These are phyloP conservation scores for Pezicula neosporulosa DNA, from an alignment of 2,329 filamentous ascomycete genomes.

Conservation along the genomic window DNA sequence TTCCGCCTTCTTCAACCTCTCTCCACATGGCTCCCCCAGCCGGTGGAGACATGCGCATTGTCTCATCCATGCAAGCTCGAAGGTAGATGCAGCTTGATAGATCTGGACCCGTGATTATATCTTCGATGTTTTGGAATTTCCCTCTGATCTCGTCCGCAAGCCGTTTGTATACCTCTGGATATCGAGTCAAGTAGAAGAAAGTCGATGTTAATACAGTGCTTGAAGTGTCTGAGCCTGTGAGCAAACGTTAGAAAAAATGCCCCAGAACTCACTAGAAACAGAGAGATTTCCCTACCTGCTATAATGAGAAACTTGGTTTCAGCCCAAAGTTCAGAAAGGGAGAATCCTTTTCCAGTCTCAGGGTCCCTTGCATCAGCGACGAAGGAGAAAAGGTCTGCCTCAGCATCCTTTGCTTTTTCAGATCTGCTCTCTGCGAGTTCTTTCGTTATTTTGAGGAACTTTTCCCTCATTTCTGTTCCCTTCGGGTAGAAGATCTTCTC, in stretches of 20 bases:
- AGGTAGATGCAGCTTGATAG: slow-evolving; percentile 33
- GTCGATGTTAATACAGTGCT: slow-evolving; percentile 29
- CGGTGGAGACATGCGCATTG: slow-evolving; percentile 20
- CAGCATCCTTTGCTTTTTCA: neutral
- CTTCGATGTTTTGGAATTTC: slow-evolving; percentile 17
- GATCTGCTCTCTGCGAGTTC: neutral
- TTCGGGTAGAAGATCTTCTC: too few relatives aligned
- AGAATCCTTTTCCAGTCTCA: neutral
- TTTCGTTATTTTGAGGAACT: neutral
- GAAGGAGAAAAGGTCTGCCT: slow-evolving; percentile 1
- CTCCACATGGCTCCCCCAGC: slow-evolving; percentile 10
- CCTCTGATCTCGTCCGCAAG: slow-evolving; percentile 16
- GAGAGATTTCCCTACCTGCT: neutral
- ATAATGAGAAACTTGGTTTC: neutral
- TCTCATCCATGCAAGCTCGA: slow-evolving; percentile 34
- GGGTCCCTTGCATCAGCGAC: neutral
- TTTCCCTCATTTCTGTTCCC: neutral
- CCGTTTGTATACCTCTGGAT: slow-evolving; percentile 24
- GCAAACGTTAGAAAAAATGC: neutral
- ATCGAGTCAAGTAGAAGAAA: slow-evolving; percentile 34
- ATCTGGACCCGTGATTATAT: slow-evolving; percentile 20
- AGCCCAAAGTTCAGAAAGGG: neutral
- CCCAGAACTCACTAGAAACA: too few relatives aligned
- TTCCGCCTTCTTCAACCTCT: slow-evolving; percentile 9
- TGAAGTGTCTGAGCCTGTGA: slow-evolving; percentile 2